phyloP scores from a whole-genome alignment of 2,329 filamentous ascomycete genomes.

The Neobulgaria alba region DNA sequence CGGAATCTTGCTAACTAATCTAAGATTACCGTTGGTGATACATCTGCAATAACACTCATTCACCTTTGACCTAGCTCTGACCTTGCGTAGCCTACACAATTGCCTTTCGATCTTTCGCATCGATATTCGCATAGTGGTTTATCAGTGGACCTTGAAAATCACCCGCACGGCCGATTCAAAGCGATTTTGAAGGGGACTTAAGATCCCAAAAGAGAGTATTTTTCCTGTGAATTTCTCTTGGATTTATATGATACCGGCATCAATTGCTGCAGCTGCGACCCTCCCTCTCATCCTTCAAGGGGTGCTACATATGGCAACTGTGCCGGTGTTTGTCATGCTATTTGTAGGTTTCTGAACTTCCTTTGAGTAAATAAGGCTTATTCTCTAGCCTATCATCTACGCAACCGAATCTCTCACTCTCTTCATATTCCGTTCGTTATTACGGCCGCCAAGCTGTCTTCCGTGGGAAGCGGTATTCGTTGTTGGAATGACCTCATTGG shows the following conservation, averaged over 20 bases:
- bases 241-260: constrained; percentile 15
- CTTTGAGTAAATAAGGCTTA: constrained; percentile 1
- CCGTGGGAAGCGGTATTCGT: constrained; percentile 14
- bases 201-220: constrained; percentile 5
- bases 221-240: constrained; percentile 9
- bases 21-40: constrained; percentile 18
- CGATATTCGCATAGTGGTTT: too few species aligned
- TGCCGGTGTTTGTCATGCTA: constrained; percentile 22
- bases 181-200: constrained; percentile 9
- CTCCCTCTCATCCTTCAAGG: constrained; percentile 21
- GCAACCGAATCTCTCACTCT: constrained; percentile 17
- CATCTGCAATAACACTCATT: neutral
- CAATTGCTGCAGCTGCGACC: constrained; percentile 17
- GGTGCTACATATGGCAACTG: constrained; percentile 21
- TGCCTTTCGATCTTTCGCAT: constrained; percentile 12
- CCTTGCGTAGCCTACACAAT: too few species aligned
- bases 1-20: constrained; percentile 7
- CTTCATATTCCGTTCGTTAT: constrained; percentile 11
- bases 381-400: constrained; percentile 17
- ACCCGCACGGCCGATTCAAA: constrained; percentile 2
- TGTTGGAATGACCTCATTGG: constrained; percentile 6
- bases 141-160: constrained; percentile 12
- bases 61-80: neutral
- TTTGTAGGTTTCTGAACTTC: constrained; percentile 22
- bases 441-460: constrained; percentile 8